These are phyloP conservation scores for Alternaria sp. DNA, from an alignment of 2,329 filamentous ascomycete genomes.

Conservation along the genomic window DNA sequence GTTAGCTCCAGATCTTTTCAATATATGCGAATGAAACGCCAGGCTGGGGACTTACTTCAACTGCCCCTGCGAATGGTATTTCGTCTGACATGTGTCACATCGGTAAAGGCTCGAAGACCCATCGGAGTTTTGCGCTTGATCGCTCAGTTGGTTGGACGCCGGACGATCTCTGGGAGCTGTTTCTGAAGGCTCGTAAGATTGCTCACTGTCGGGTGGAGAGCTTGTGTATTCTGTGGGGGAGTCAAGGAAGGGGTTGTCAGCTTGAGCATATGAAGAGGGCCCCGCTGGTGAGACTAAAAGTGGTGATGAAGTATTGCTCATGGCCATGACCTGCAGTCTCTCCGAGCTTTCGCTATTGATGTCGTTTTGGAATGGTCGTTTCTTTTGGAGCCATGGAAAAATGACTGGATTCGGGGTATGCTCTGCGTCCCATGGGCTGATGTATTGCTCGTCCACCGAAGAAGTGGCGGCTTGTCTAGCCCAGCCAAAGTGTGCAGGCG, in stretches of 20 bases:
- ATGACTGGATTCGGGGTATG: conserved; percentile 19
- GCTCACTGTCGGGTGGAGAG: neutral
- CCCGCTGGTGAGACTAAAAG: neutral
- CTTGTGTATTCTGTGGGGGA: neutral
- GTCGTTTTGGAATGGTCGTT: neutral
- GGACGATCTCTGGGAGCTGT: neutral
- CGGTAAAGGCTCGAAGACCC: neutral
- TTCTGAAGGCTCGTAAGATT: neutral
- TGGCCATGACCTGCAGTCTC: neutral
- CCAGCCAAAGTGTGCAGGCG: neutral
- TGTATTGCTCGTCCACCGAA: neutral
- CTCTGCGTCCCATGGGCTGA: conserved; percentile 18
- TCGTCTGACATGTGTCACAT: conserved; percentile 1
- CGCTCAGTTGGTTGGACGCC: neutral
- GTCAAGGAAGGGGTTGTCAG: neutral
- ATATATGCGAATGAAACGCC: neutral
- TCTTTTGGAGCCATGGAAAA: conserved; percentile 13
- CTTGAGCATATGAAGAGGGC: neutral
- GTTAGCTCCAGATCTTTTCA: neutral
- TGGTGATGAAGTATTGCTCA: neutral
- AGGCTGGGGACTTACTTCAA: conserved; percentile 12
- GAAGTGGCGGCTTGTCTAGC: neutral
- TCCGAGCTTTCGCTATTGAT: neutral
- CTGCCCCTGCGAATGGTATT: conserved; percentile 8
- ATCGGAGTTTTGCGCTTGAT: neutral